Base-by-base conservation (phyloP, 352 stramenopile species). In the Phytophthora pini region DNA sequence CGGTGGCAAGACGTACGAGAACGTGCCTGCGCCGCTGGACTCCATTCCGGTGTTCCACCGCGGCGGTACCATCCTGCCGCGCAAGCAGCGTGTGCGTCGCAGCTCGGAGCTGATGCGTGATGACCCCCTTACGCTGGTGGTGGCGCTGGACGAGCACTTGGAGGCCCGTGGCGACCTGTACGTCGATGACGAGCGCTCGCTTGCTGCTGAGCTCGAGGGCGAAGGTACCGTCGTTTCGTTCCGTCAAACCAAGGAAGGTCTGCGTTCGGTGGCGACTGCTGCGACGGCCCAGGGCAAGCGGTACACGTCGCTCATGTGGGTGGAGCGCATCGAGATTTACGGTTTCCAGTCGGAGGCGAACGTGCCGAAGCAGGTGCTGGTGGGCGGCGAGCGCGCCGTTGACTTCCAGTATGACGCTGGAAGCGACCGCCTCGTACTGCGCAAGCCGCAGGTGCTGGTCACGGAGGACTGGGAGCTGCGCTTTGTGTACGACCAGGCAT, bases 11-110 rank as follows among this genome's bases (percentile, higher is more conserved):
- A 77, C 76, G 27, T 68, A 95, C 46, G 74, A 72, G n/a, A 72
- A 70, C 54, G 77, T 98, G 20, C 74, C 74, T 24, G 92, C 91
- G 13, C 87, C 91, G 9, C 84, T 98, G 58, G 96, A 99, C 61
- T 97, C 90, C 57, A 98, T 98, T 46, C 97, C 97, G 10, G 97
- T 99, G 15, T 99, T 98, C 72, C 96, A 99, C 62, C 90, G 97
- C 53, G 96, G 95, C 34, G 97, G 97, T 20, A 97, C 84, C 20
- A 94, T 99, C 56, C 71, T 99, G 49, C 85, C 97, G 22, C 85
- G 95, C 54, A 98, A 99, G 76, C 92, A 99, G 72, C 88, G 98
- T 24, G 82, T 99, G 38, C 91, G 98, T 41, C 87, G 98, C 50
- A 98, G 84, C 58, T 93, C 95, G 51, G 70, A 87, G 20, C 80